Evolutionary conservation across 805 yeast genomes (phyloP), one percentile per base, ranked within the genome.

Genomic region (Metschnikowia anglica): DNA sequence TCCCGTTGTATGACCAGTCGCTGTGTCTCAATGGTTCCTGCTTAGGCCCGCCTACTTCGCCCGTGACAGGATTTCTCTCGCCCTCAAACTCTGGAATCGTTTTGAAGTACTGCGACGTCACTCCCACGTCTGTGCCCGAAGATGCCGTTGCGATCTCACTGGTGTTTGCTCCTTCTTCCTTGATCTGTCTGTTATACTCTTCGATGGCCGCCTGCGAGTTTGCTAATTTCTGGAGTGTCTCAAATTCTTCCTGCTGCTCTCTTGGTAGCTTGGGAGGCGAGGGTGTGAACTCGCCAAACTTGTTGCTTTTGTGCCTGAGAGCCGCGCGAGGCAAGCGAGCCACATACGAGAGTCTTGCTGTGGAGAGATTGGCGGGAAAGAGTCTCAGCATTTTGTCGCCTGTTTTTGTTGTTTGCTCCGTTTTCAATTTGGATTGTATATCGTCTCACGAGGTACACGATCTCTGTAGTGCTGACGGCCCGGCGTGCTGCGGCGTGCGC

Each of bases 71-170:
- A 60, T 93, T 93, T 13, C 75, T 80, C 48, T 89, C 90, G 1
- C 99, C 99, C 64, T 90, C 96, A 60, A 93, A 93, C 58, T 93
- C 99, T 2, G 97, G 96, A 41, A 89, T 83, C 3, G 89, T 83
- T 62, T 84, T 80, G 61, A 85, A 74, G 51, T 73, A 79, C 43
- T 79, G 86, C 1, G 90, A 85, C 1, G 84, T 81, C 53, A 83
- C 77, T 5, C 86, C 85, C 36, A 84, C 75, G 53, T 83, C 86
- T 27, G 71, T 73, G 21, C 39, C 41, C 41, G 71, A 49, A 16
- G 67, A 49, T 4, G 73, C 70, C 10, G 51, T 38, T 12, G 44
- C 15, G 5, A 41, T 40, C 20, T 43, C 52, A 16, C 47, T 42
- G n/a, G 49, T 42, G 8, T 45, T 37, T 5, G 35, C 24, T 4